A percentile compares a stretch with the other conserved stretches of the same genome.
phyloP scores from a whole-genome alignment of 1,139 yeast genomes.

The Suhomyces choctaworum region DNA sequence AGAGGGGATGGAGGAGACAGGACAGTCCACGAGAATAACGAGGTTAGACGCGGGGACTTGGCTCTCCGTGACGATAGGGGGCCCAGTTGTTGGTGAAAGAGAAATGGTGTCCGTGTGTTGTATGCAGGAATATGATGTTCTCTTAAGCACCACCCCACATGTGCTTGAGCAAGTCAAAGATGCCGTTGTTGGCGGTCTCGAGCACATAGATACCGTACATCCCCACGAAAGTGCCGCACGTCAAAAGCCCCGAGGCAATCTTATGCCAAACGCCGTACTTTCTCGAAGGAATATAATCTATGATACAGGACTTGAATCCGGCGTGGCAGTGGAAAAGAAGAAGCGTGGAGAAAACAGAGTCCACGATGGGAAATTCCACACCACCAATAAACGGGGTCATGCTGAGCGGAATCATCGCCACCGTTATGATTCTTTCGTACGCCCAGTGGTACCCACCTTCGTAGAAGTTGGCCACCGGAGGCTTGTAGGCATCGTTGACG shows the following conservation, averaged over 20 bases:
- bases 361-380: slow-evolving; percentile 66
- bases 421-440: slow-evolving; percentile 67
- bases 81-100: no score
- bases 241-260: slow-evolving; percentile 61
- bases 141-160: slow-evolving; percentile 50
- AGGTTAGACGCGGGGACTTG: no score
- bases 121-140: no score
- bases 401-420: slow-evolving; percentile 72
- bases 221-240: slow-evolving; percentile 68
- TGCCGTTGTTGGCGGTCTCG: slow-evolving; percentile 69
- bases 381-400: slow-evolving; percentile 72
- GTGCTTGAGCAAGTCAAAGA: slow-evolving; percentile 46
- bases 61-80: no score
- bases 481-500: slow-evolving; percentile 76
- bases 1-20: no score
- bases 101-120: no score
- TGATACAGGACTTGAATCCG: slow-evolving; percentile 84
- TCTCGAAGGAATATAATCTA: slow-evolving; percentile 85
- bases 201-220: slow-evolving; percentile 80
- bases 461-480: slow-evolving; percentile 57
- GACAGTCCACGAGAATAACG: no score
- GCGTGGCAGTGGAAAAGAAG: slow-evolving; percentile 73
- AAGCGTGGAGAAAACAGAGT: slow-evolving; percentile 63
- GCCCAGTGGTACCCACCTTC: slow-evolving; percentile 94
- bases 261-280: slow-evolving; percentile 74